Base-by-base conservation (phyloP, 2,329 filamentous ascomycete genomes). In the Chrysoporthe cubensis region DNA sequence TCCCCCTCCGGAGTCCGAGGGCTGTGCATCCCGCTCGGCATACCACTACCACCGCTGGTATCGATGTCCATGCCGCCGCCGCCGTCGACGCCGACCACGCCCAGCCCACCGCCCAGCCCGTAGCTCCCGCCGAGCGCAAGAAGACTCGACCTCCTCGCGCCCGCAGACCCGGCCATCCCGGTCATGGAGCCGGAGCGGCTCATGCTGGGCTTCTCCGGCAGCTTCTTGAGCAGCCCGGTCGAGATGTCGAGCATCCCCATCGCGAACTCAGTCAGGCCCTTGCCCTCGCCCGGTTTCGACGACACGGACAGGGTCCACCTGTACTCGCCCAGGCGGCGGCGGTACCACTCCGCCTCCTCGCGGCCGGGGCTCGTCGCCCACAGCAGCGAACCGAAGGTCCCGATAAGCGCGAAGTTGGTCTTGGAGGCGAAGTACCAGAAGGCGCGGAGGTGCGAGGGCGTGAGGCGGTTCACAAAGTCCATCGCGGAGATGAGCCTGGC, bases 401-500 rank as follows among this genome's bases (percentile, higher is more conserved):
- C 94, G 74, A 98, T 97, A 13, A 98, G 85, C 0, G 95, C 94
- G 79, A 98, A 97, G 79, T 97, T 97, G 48, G 91, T 92, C 74
- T 93, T 92, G 52, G 91, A 93, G 1, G 92, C 90, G 76, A 94
- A 95, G 76, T 92, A 94, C 95, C 95, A 98, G 80, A 97, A 97
- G 0, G 93, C 88, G n/a, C 91, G 89, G 42, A 97, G 85, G 74
- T 98, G 94, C 46, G 90, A 88, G 0, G 93, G 93, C 57, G 91
- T 93, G 43, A 98, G 87, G 0, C 95, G 90, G 79, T 97, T 97
- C 74, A 97, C 94, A 79, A 97, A 97, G 77, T 98, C 95, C 92
- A 98, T 97, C 71, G 94, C 94, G 32, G 92, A 96, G 75, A 97
- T 97, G 44, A 98, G 86, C 6, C 95, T 91, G 0, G 95, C 96